Evolutionary conservation across 176 grass and related monocot species (phyloP).

Genomic region (Chloris gayana): DNA sequence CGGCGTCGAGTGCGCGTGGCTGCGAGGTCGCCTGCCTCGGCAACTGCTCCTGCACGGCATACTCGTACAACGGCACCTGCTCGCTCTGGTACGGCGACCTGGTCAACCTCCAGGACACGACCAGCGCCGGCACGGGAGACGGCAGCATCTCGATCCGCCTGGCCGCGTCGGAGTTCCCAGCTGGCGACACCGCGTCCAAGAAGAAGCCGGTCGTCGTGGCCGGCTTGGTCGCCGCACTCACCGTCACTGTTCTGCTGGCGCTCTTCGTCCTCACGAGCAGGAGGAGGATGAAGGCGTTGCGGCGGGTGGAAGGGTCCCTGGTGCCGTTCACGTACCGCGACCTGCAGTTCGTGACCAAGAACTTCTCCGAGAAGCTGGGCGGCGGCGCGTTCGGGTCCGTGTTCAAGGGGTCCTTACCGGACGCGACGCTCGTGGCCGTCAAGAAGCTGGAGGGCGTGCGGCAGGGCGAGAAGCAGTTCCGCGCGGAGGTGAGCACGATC

Average conservation of each 20-base stretch:
- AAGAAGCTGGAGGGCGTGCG: constrained; percentile 66
- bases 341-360: constrained; percentile 54
- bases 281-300: constrained; percentile 1
- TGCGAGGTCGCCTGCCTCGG: constrained; percentile 52
- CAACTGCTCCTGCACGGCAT: constrained; percentile 59
- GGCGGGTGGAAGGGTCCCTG: constrained; percentile 36
- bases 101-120: constrained; percentile 53
- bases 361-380: constrained; percentile 70
- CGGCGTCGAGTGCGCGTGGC: not conserved
- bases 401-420: constrained; percentile 41
- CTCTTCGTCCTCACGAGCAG: not conserved
- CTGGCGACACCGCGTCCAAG: not conserved
- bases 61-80: constrained; percentile 44
- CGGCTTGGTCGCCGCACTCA: not conserved
- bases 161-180: constrained; percentile 45
- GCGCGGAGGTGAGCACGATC: constrained; percentile 66
- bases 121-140: not conserved
- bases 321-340: constrained; percentile 53
- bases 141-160: constrained; percentile 49
- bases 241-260: not conserved
- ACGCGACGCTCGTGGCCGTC: constrained; percentile 46
- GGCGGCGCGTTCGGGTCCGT: constrained; percentile 69
- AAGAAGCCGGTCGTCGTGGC: constrained; percentile 15
- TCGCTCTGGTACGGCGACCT: constrained; percentile 50
- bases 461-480: constrained; percentile 84